Percentiles rank a stretch among this genome's conserved stretches.
Evolutionary conservation across 177 flowering plant genomes (phyloP).

Genomic region (Tripterygium wilfordii): DNA sequence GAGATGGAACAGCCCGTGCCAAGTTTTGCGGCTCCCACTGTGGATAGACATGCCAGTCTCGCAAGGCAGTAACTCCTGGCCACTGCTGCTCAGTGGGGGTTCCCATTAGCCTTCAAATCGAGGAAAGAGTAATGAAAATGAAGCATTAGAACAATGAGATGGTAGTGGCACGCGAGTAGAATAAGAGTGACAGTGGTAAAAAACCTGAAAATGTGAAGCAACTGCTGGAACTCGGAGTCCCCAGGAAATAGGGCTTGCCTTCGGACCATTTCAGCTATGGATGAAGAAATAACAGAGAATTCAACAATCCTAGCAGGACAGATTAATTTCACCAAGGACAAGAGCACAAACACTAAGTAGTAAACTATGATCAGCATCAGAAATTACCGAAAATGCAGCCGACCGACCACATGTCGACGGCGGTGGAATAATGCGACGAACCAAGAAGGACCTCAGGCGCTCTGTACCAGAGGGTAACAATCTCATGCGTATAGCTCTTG

Average conservation of each 20-base stretch:
- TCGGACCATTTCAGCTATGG: constrained; percentile 86
- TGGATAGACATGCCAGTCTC: constrained; percentile 98
- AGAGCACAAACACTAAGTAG: neutral
- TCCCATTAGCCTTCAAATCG: constrained; percentile 87
- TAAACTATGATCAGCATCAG: neutral
- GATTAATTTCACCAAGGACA: neutral
- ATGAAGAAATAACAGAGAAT: neutral
- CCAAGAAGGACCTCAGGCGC: constrained; percentile 93
- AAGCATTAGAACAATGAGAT: too few relatives aligned
- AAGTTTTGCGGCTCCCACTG: constrained; percentile 87
- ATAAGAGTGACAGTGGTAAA: too few relatives aligned
- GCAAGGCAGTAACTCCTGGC: constrained; percentile 82
- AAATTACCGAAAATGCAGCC: constrained; percentile 82
- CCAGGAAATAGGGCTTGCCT: constrained; percentile 92
- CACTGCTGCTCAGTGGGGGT: constrained; percentile 91
- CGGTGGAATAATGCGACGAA: constrained; percentile 76
- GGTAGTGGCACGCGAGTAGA: too few relatives aligned
- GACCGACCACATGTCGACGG: constrained; percentile 97
- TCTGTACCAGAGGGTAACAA: constrained; percentile 92
- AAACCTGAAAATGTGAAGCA: too few relatives aligned
- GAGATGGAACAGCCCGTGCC: constrained; percentile 70
- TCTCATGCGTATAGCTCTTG: constrained; percentile 95
- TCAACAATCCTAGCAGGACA: neutral
- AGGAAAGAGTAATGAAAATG: too few relatives aligned
- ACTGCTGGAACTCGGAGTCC: constrained; percentile 91